Conservation (phyloP, 345 rosid species). For the Turritis glabra region DNA sequence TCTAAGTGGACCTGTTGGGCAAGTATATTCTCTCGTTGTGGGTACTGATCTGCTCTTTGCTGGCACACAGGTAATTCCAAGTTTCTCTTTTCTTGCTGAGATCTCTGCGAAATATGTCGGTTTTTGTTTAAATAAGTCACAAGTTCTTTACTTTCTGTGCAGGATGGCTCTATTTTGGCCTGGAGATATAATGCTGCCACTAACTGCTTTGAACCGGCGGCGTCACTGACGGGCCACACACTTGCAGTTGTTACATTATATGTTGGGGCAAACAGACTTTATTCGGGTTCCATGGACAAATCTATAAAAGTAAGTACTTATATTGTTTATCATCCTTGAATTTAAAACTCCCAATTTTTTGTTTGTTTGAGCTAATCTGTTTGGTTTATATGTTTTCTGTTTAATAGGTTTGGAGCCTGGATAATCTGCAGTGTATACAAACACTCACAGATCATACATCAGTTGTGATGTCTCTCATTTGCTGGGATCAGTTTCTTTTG, state of each 20-base stretch:
- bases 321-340: background rate
- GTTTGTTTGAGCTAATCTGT: slow-evolving; percentile 12
- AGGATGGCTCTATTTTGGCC: slow-evolving; percentile 87
- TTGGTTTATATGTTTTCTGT: slow-evolving; percentile 4
- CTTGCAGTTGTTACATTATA: slow-evolving; percentile 80
- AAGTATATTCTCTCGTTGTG: slow-evolving; percentile 85
- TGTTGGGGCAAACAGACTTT: slow-evolving; percentile 89
- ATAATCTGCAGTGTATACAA: slow-evolving; percentile 88
- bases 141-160: slow-evolving; percentile 23
- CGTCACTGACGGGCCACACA: slow-evolving; percentile 67
- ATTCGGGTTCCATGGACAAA: slow-evolving; percentile 96
- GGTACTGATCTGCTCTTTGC: slow-evolving; percentile 85
- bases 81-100: background rate
- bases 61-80: slow-evolving; percentile 74
- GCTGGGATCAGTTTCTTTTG: slow-evolving; percentile 98
- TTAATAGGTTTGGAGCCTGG: slow-evolving; percentile 85
- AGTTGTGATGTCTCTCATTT: slow-evolving; percentile 94
- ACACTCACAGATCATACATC: slow-evolving; percentile 71
- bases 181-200: slow-evolving; percentile 81
- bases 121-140: background rate
- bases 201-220: slow-evolving; percentile 80
- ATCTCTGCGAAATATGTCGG: background rate
- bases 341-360: background rate
- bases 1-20: slow-evolving; percentile 94
- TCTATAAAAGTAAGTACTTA: slow-evolving; percentile 62